A percentile compares a stretch with the other conserved stretches of the same genome.
Conservation (phyloP, 768 basidiomycete species). For the Rhodotorula taiwanensis region DNA sequence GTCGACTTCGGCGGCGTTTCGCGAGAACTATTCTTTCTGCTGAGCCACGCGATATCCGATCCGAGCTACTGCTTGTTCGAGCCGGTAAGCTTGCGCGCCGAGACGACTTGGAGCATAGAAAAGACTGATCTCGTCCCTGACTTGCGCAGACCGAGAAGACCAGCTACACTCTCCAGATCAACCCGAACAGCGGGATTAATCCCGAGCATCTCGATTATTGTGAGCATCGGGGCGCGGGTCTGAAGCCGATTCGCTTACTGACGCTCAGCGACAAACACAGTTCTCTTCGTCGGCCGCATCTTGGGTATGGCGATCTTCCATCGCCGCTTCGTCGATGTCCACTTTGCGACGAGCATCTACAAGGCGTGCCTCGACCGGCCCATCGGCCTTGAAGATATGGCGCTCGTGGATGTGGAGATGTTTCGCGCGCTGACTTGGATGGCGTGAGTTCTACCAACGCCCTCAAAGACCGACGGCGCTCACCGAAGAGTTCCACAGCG, state of each 20-base stretch:
- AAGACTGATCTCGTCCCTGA: constrained; percentile 51
- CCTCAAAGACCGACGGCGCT: not conserved
- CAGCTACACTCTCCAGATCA: constrained; percentile 99
- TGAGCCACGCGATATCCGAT: constrained; percentile 95
- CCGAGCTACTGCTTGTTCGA: constrained; percentile 32
- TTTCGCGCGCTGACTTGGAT: constrained; percentile 96
- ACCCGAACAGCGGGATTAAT: constrained; percentile 76
- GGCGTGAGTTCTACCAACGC: constrained; percentile 57
- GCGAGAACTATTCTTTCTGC: constrained; percentile 98
- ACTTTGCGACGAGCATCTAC: constrained; percentile 99
- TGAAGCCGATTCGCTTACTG: too few species aligned
- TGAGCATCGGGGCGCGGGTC: too few species aligned
- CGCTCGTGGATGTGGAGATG: constrained; percentile 91
- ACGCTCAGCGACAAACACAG: not conserved
- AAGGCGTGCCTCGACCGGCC: constrained; percentile 99
- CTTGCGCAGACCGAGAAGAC: constrained; percentile 72
- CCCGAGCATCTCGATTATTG: constrained; percentile 97
- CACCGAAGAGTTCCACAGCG: constrained; percentile 55
- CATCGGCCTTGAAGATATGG: constrained; percentile 83
- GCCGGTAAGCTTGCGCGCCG: constrained; percentile 13
- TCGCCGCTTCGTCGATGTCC: constrained; percentile 94
- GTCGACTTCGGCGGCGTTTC: constrained; percentile 96
- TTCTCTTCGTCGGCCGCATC: constrained; percentile 93
- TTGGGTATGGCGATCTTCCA: constrained; percentile 97
- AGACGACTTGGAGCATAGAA: too few species aligned